Base-by-base conservation (phyloP, 495 filamentous ascomycete genomes). In the Astrothelium macrocarpum region DNA sequence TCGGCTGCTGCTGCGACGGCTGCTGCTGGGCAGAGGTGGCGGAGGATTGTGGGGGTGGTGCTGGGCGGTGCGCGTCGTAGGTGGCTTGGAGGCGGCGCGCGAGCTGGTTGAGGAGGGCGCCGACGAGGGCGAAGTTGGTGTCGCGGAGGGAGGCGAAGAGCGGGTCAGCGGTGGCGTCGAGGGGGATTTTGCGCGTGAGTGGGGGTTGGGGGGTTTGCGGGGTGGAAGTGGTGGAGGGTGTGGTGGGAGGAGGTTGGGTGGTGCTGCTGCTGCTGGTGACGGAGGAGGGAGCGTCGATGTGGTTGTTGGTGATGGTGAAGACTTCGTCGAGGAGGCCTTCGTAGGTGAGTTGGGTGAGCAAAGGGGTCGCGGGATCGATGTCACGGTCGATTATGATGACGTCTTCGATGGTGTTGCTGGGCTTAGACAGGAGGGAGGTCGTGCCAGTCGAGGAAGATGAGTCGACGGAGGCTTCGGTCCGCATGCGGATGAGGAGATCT, bases 281-380 rank as follows among this genome's bases (percentile, higher is more conserved):
- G 16, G 92, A 89, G 28, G 90, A 86, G 69, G 97, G 93, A n/a
- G 97, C 84, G 69, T 97, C 92, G 46, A 90, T 87, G 73, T 95
- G 89, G 73, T 93, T 97, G 64, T 87, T 75, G 64, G 87, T 82
- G 64, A 99, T 93, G 58, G 89, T 87, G 66, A 96, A 95, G 39
- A 90, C 82, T 75, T 99, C 95, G 72, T 99, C 95, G 59, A 99
- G 88, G 32, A 99, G 74, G 0, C 95, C 95, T 76, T 97, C 92
- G 70, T 99, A 99, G 10, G 95, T 99, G 45, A 99, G 79, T 72
- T 97, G 95, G 0, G 94, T 97, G 58, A 97, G 84, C 14, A 99
- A 81, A 1, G 87, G 85, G 25, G 94, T 95, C 32, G 89, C 89
- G 75, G 92, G 90, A 71, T 99, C 95, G 58, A 95, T 87, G 66